These are phyloP conservation scores for Diaporthe vexans DNA, from an alignment of 2,329 filamentous ascomycete species.

Conservation along the genomic window DNA sequence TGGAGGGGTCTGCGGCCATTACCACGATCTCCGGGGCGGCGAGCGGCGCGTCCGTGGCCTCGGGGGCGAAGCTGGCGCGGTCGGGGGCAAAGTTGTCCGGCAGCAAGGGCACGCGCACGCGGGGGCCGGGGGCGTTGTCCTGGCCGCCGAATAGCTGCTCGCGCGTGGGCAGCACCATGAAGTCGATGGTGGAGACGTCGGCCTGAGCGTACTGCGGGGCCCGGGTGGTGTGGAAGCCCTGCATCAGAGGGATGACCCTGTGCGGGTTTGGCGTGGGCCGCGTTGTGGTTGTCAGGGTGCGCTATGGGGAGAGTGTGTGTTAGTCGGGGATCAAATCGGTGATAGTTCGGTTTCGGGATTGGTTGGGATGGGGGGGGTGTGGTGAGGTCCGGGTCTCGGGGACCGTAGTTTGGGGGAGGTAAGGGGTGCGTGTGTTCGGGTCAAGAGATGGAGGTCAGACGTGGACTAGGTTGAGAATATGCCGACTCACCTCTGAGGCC, in stretches of 20 bases:
- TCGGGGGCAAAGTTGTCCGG: constrained; percentile 69
- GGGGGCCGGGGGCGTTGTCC: constrained; percentile 51
- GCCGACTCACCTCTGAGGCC: constrained; percentile 37
- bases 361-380: background rate
- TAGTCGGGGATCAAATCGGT: constrained; percentile 42
- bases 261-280: constrained; percentile 51
- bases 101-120: constrained; percentile 70
- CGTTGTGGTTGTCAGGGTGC: constrained; percentile 64
- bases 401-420: constrained; percentile 16
- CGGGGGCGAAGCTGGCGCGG: constrained; percentile 59
- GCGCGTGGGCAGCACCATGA: constrained; percentile 65
- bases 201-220: constrained; percentile 51
- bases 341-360: constrained; percentile 8
- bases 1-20: constrained; percentile 69
- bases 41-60: constrained; percentile 58
- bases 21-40: constrained; percentile 64
- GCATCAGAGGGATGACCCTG: constrained; percentile 71
- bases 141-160: constrained; percentile 46
- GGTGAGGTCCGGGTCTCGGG: constrained; percentile 22
- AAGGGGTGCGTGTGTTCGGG: background rate
- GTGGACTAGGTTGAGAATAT: background rate
- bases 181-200: constrained; percentile 62
- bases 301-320: constrained; percentile 49
- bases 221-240: constrained; percentile 69
- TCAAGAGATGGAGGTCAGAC: background rate